Evolutionary conservation across 495 filamentous ascomycete genomes (phyloP).

Genomic region (Pyrenopolyporus hunteri): DNA sequence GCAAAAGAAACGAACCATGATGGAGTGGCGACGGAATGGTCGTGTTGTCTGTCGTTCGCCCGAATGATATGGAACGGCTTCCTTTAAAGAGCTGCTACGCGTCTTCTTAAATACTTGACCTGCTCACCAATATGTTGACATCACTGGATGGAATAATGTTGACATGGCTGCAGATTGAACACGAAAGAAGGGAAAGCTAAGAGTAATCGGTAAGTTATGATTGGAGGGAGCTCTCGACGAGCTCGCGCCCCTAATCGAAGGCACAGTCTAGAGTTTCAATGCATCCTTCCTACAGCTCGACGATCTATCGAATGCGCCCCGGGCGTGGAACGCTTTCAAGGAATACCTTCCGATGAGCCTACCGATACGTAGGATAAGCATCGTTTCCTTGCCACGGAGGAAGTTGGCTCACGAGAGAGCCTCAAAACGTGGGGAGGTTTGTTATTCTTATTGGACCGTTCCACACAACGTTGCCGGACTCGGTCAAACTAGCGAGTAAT

Average conservation of each 20-base stretch:
- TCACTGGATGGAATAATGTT: conserved; percentile 1
- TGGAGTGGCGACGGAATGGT: not conserved
- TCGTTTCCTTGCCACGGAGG: not conserved
- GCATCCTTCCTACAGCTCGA: conserved; percentile 8
- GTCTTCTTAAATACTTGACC: not conserved
- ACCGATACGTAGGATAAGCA: not conserved
- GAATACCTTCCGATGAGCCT: conserved; percentile 12
- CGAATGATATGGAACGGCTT: not conserved
- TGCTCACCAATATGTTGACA: not conserved
- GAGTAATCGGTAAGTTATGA: conserved; percentile 26
- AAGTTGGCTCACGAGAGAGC: conserved; percentile 12
- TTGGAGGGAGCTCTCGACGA: conserved; percentile 24
- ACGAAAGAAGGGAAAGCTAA: conserved; percentile 10
- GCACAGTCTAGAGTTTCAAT: conserved; percentile 1
- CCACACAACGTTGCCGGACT: not conserved
- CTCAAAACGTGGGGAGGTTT: conserved; percentile 29
- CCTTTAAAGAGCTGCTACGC: conserved; percentile 1
- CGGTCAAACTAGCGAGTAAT: not conserved
- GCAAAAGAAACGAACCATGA: conserved; percentile 25
- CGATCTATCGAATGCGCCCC: too few relatives aligned
- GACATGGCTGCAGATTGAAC: not conserved
- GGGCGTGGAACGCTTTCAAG: not conserved
- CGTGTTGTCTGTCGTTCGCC: not conserved
- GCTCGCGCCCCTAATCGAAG: not conserved
- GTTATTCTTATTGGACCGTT: conserved; percentile 26